Percentiles rank a stretch among this genome's conserved stretches.
These are phyloP conservation scores for Ceratobasidium sp. DNA, from an alignment of 1,284 basidiomycete species.

Conservation along the genomic window DNA sequence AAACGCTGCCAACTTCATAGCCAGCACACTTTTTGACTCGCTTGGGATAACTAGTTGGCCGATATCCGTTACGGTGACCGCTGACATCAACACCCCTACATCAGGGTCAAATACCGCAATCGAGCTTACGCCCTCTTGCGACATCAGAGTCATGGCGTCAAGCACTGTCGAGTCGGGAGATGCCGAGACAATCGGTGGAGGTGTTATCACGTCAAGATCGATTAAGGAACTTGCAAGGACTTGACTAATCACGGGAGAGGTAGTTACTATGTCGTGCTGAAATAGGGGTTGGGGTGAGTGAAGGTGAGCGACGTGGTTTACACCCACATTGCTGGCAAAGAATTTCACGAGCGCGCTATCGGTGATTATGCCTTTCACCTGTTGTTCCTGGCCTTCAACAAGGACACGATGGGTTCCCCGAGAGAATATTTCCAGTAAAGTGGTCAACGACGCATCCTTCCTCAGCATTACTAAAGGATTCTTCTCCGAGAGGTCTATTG, in stretches of 20 bases:
- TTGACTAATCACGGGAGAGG: constrained; percentile 28
- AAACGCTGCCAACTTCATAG: constrained; percentile 42
- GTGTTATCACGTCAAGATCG: constrained; percentile 39
- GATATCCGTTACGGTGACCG: constrained; percentile 45
- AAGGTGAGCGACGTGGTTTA: background rate
- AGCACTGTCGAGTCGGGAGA: constrained; percentile 45
- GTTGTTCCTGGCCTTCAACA: constrained; percentile 40
- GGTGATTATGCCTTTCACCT: constrained; percentile 43
- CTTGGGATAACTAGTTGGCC: constrained; percentile 44
- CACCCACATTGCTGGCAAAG: constrained; percentile 35
- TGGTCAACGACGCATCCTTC: constrained; percentile 66
- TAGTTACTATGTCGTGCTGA: constrained; percentile 36
- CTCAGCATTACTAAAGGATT: constrained; percentile 71
- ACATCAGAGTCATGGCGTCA: constrained; percentile 46
- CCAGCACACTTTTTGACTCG: constrained; percentile 43
- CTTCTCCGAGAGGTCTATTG: constrained; percentile 78
- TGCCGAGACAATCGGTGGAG: constrained; percentile 44
- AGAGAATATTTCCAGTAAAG: constrained; percentile 68
- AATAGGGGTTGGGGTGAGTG: background rate
- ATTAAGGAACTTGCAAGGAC: constrained; percentile 38
- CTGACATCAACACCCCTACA: constrained; percentile 43
- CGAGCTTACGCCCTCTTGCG: constrained; percentile 45
- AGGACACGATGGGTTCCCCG: constrained; percentile 67
- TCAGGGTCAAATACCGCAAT: constrained; percentile 45
- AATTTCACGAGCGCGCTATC: constrained; percentile 44